phyloP scores from a whole-genome alignment of 768 basidiomycete genomes.

The Vararia minispora region DNA sequence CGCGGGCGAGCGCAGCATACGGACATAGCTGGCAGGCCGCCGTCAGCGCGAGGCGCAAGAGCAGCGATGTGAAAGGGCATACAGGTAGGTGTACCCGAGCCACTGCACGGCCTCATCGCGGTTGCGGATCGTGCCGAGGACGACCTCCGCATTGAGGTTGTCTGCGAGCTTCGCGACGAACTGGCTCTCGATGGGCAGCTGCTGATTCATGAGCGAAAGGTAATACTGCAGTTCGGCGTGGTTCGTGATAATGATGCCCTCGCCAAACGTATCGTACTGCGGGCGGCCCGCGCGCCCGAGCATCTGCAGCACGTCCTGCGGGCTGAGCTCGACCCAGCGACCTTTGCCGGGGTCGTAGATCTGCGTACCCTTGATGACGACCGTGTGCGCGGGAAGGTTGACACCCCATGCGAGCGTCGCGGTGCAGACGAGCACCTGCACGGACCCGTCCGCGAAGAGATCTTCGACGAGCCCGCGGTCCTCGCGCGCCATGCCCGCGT shows the following conservation, averaged over 20 bases:
- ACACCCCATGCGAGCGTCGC: conserved; percentile 99
- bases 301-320: conserved; percentile 98
- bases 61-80: conserved; percentile 21
- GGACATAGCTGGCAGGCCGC: conserved; percentile 58
- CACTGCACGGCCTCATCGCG: conserved; percentile 96
- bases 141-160: conserved; percentile 95
- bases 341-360: conserved; percentile 99
- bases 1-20: conserved; percentile 83
- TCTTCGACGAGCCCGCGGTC: conserved; percentile 92
- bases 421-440: conserved; percentile 93
- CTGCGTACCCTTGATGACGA: conserved; percentile 99
- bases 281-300: conserved; percentile 95
- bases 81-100: conserved; percentile 93
- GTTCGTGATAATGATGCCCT: conserved; percentile 98
- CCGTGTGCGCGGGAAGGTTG: conserved; percentile 93
- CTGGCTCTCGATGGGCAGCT: conserved; percentile 94
- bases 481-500: conserved; percentile 90
- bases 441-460: conserved; percentile 81
- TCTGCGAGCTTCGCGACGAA: conserved; percentile 89
- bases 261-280: conserved; percentile 94
- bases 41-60: conserved; percentile 11
- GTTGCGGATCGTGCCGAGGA: conserved; percentile 88
- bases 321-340: conserved; percentile 90
- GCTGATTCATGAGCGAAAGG: conserved; percentile 89
- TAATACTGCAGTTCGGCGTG: conserved; percentile 97